Percentiles rank a stretch among this genome's conserved stretches.
These are phyloP conservation scores for Pseudognaphalium luteoalbum DNA, from an alignment of 129 eudicot genomes.

Conservation along the genomic window DNA sequence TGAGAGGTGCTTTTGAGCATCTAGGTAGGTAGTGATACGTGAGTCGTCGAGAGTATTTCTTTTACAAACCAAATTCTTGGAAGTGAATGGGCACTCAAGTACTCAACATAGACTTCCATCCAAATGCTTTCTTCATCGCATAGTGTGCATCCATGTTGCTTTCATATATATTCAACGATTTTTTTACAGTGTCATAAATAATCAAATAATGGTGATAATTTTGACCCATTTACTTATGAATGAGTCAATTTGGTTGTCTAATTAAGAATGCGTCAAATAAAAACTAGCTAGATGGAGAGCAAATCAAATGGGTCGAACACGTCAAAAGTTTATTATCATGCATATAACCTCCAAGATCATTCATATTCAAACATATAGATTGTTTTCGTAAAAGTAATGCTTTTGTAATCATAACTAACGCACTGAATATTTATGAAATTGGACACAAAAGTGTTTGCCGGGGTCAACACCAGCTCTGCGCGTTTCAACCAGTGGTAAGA, in stretches of 20 bases:
- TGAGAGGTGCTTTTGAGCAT: not conserved
- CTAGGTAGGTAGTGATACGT: not conserved
- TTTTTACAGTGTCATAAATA: too few relatives aligned
- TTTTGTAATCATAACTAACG: not conserved
- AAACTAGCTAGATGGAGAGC: not conserved
- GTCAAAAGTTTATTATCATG: not conserved
- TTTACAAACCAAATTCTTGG: not conserved
- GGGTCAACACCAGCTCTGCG: not conserved
- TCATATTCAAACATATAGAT: not conserved
- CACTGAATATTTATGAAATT: not conserved
- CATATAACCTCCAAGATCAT: slow-evolving; percentile 9
- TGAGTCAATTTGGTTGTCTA: not conserved
- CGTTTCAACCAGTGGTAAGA: too few relatives aligned
- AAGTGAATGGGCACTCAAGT: too few relatives aligned
- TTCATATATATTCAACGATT: too few relatives aligned
- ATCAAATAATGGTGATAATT: too few relatives aligned
- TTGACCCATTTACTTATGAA: too few relatives aligned
- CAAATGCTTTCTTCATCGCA: too few relatives aligned
- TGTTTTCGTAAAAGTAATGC: not conserved
- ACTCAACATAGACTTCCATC: too few relatives aligned
- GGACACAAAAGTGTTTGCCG: not conserved
- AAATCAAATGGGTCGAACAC: not conserved
- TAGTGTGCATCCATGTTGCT: not conserved
- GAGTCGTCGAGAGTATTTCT: not conserved
- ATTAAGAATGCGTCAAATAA: not conserved